Conservation (phyloP, 208 protist genomes). For the Blechomonas ayalai region DNA sequence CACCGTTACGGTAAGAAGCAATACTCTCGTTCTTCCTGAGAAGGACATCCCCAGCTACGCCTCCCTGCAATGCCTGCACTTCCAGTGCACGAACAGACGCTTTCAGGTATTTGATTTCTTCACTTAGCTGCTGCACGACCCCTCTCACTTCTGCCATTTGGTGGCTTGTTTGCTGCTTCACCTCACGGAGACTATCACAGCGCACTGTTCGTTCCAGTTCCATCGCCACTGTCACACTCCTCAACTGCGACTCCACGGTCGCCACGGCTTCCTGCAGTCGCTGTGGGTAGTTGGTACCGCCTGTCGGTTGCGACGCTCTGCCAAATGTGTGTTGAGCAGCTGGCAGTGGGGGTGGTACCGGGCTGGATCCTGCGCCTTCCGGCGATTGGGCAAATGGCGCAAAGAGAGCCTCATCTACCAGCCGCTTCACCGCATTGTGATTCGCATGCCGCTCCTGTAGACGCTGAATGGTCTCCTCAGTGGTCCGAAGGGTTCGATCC, state of each 20-base stretch:
- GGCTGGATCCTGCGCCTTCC: slow-evolving; percentile 3
- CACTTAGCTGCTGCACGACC: slow-evolving; percentile 41
- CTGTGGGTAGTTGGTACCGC: too few species aligned
- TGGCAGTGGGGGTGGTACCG: slow-evolving; percentile 22
- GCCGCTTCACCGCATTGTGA: slow-evolving; percentile 23
- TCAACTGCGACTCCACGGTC: slow-evolving; percentile 32
- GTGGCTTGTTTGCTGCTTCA: slow-evolving; percentile 22
- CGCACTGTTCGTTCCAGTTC: slow-evolving; percentile 69
- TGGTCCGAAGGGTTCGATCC: slow-evolving; percentile 30
- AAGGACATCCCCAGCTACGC: background rate
- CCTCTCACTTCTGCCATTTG: slow-evolving; percentile 47
- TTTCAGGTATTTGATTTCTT: slow-evolving; percentile 51
- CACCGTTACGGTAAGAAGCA: too few species aligned
- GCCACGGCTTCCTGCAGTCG: too few species aligned
- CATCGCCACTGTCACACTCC: slow-evolving; percentile 46
- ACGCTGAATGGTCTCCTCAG: slow-evolving; percentile 33
- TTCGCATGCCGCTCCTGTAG: slow-evolving; percentile 28
- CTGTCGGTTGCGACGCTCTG: too few species aligned
- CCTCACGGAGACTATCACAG: slow-evolving; percentile 38
- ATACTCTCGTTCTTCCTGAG: too few species aligned
- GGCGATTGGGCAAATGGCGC: slow-evolving; percentile 3
- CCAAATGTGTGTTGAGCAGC: too few species aligned
- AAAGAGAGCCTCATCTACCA: slow-evolving; percentile 14
- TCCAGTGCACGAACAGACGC: slow-evolving; percentile 48
- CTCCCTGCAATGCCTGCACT: slow-evolving; percentile 3